Conservation (phyloP, 179 eudicot genomes). For the Silene coronaria region DNA sequence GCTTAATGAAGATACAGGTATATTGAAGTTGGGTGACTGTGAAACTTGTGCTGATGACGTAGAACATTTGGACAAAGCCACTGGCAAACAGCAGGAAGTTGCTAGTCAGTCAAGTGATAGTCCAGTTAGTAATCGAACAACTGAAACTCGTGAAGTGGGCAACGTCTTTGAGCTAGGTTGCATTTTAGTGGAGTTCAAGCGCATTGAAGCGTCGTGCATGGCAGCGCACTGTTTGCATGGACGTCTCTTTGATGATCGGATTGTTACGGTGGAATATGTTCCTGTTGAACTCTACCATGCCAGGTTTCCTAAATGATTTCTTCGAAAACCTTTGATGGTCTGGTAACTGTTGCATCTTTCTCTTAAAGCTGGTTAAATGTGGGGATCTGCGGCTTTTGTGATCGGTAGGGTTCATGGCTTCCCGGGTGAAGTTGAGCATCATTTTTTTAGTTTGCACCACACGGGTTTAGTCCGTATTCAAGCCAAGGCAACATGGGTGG, state of each 20-base stretch:
- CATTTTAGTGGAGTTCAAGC: conserved; percentile 68
- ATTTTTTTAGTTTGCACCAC: background rate
- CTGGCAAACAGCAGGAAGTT: conserved; percentile 21
- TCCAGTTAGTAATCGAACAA: conserved; percentile 11
- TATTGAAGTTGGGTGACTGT: conserved; percentile 18
- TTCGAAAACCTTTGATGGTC: background rate
- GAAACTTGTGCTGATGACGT: conserved; percentile 24
- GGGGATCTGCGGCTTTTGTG: background rate
- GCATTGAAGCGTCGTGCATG: conserved; percentile 66
- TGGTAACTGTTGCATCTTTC: background rate
- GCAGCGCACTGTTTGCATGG: conserved; percentile 94
- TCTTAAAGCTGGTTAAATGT: background rate
- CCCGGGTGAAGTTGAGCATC: background rate
- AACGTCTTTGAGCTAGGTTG: conserved; percentile 53
- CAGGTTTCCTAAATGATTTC: conserved; percentile 40
- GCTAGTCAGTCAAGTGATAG: conserved; percentile 16
- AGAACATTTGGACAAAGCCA: conserved; percentile 23
- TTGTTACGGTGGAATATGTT: conserved; percentile 60
- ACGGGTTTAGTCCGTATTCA: no score
- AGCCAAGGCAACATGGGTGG: no score
- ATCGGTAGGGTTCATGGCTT: background rate
- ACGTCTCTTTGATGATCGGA: conserved; percentile 57
- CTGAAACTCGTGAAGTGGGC: conserved; percentile 22
- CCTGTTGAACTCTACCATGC: conserved; percentile 39
- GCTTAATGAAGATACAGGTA: conserved; percentile 4